A percentile compares a stretch with the other conserved stretches of the same genome.
Conservation (phyloP, 2,329 filamentous ascomycete genomes). For the Aspergillus neotritici region DNA sequence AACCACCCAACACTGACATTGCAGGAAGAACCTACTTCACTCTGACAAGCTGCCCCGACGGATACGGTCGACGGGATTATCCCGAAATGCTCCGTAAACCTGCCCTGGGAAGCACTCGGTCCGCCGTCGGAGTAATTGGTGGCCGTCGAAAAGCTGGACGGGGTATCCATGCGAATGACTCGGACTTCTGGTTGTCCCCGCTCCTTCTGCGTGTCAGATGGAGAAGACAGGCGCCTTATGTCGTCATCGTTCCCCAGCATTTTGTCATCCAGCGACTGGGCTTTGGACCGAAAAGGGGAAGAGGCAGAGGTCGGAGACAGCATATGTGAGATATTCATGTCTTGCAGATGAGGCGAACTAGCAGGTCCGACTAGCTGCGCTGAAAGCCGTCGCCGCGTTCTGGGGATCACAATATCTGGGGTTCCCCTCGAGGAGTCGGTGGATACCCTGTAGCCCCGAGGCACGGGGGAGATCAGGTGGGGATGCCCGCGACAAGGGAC, state of each 20-base stretch:
- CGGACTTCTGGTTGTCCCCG: too few relatives aligned
- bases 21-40: slow-evolving; percentile 15
- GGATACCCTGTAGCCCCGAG: slow-evolving; percentile 10
- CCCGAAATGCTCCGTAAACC: slow-evolving; percentile 31
- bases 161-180: background rate
- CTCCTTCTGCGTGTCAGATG: too few relatives aligned
- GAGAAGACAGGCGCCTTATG: too few relatives aligned
- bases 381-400: slow-evolving; percentile 17
- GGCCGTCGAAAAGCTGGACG: slow-evolving; percentile 1
- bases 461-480: slow-evolving; percentile 6
- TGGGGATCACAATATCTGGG: slow-evolving; percentile 18
- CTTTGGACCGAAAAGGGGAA: slow-evolving; percentile 16
- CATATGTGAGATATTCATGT: slow-evolving; percentile 25
- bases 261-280: slow-evolving; percentile 19
- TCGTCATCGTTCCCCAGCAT: slow-evolving; percentile 11
- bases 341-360: slow-evolving; percentile 22
- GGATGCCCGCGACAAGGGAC: too few relatives aligned
- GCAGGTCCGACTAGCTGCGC: slow-evolving; percentile 12
- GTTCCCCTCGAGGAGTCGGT: slow-evolving; percentile 1
- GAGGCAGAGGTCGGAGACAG: slow-evolving; percentile 21
- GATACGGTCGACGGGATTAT: slow-evolving; percentile 7
- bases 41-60: background rate
- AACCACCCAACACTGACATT: slow-evolving; percentile 40
- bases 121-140: background rate
- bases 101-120: slow-evolving; percentile 20